A percentile compares a stretch with the other conserved stretches of the same genome.
phyloP scores from a whole-genome alignment of 2,329 filamentous ascomycete species.

The Alternaria gaisen region DNA sequence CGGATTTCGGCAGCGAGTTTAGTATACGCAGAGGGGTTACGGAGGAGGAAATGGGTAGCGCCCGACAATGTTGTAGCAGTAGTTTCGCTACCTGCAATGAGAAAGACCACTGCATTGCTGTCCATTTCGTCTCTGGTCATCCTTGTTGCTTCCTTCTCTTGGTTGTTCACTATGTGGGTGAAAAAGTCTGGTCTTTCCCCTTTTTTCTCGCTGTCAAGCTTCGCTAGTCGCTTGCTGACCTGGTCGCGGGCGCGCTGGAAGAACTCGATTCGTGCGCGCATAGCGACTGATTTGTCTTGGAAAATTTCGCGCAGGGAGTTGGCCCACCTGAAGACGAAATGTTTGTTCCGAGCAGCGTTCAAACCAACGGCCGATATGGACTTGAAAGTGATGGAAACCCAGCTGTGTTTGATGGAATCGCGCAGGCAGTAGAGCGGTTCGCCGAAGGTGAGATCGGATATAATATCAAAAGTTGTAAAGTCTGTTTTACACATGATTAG shows the following conservation, averaged over 20 bases:
- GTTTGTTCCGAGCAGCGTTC: slow-evolving; percentile 26
- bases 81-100: slow-evolving; percentile 57
- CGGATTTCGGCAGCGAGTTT: slow-evolving; percentile 39
- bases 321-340: slow-evolving; percentile 27
- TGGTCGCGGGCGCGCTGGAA: slow-evolving; percentile 20
- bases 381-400: slow-evolving; percentile 36
- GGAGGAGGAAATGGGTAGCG: slow-evolving; percentile 53
- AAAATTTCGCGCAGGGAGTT: slow-evolving; percentile 26
- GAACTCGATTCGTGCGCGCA: slow-evolving; percentile 28
- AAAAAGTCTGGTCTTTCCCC: slow-evolving; percentile 38
- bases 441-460: slow-evolving; percentile 43
- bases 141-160: slow-evolving; percentile 21
- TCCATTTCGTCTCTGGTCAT: slow-evolving; percentile 47
- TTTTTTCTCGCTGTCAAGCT: slow-evolving; percentile 19
- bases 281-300: slow-evolving; percentile 12
- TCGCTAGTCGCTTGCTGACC: slow-evolving; percentile 29
- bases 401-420: slow-evolving; percentile 39
- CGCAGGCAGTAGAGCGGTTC: slow-evolving; percentile 44
- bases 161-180: slow-evolving; percentile 34
- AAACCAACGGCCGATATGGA: slow-evolving; percentile 19
- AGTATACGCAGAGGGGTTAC: slow-evolving; percentile 21
- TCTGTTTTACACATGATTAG: not conserved
- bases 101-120: slow-evolving; percentile 43
- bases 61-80: slow-evolving; percentile 57
- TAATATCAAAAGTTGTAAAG: slow-evolving; percentile 33